Conservation (phyloP, 2,329 filamentous ascomycete species). For the Aspergillus persii region DNA sequence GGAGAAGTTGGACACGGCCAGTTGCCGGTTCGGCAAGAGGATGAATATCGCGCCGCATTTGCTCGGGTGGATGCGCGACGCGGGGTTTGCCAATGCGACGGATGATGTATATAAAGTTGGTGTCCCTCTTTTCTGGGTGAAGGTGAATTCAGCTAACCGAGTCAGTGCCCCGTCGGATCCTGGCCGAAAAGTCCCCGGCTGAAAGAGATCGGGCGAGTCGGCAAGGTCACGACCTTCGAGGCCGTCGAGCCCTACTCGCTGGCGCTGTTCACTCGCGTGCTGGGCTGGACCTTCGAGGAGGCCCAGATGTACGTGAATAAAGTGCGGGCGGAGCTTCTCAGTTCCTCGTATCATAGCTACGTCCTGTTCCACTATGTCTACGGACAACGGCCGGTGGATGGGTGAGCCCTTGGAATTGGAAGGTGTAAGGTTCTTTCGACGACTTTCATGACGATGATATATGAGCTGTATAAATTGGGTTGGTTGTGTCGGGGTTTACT, state of each 20-base stretch:
- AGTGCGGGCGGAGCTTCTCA: conserved; percentile 27
- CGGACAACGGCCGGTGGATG: conserved; percentile 28
- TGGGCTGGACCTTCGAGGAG: conserved; percentile 33
- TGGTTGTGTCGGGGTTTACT: not conserved
- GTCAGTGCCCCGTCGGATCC: conserved; percentile 33
- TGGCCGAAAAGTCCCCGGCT: conserved; percentile 34
- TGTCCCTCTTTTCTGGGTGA: not conserved
- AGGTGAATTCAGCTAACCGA: conserved; percentile 6
- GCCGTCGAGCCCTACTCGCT: conserved; percentile 39
- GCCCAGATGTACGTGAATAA: conserved; percentile 29
- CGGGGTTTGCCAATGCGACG: conserved; percentile 32
- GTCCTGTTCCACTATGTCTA: conserved; percentile 33
- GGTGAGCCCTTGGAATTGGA: not conserved
- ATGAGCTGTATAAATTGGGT: conserved; percentile 7
- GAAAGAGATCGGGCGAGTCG: conserved; percentile 36
- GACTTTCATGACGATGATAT: conserved; percentile 3
- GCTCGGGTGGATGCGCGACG: conserved; percentile 25
- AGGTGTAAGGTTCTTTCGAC: conserved; percentile 2
- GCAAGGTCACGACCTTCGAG: conserved; percentile 29
- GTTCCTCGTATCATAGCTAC: conserved; percentile 27
- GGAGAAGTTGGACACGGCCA: conserved; percentile 28
- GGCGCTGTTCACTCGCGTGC: conserved; percentile 38
- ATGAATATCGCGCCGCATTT: conserved; percentile 34
- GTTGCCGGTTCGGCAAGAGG: conserved; percentile 33
- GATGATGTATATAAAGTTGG: conserved; percentile 38